Evolutionary conservation across 495 filamentous ascomycete genomes (phyloP), one percentile per base, ranked within the genome.

Genomic region (Neurospora sublineolata): DNA sequence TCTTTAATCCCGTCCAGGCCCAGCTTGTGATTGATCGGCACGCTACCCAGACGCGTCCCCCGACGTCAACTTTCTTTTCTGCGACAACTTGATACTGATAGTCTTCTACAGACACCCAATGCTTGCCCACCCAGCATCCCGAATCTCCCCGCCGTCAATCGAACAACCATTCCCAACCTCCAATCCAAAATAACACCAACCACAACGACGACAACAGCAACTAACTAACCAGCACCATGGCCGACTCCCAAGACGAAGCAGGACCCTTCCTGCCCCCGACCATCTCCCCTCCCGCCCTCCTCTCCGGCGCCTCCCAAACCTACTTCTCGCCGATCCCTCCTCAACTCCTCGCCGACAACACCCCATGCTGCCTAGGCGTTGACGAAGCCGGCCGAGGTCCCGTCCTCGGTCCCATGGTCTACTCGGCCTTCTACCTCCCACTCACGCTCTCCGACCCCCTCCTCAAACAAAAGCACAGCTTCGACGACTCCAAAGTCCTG

Each of bases 381-480:
- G 95, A 99, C 79, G 95, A 99, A 86, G 95, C 95, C 71, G 95
- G 95, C 67, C 89, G 95, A 73, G 95, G 95, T 9, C 96, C 95
- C 23, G 96, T 98, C 8, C 86, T 99, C 4, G 95, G 95, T 3
- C 94, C 95, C 12, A 99, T 99, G 95, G 94, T 98, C 73, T 98
- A 98, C 84, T 91, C 90, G 72, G 86, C 93, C 75, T 91, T 94
- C 84, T 97, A 94, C 83, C 87, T 97, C 1, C 93, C 94, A 0
- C 70, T 87, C 3, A 71, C 84, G 2, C 83, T 88, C 41, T 91
- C 94, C 40, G 87, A 86, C 73, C 85, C 90, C 3, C 87, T 97
- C 23, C 89, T 97, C 3, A 88, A 91, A 9, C 75, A 85, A 38
- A 87, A 90, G 8, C 90, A 97, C 82, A 89, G 89, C 81, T 97